Percentiles rank a stretch among this genome's conserved stretches.
phyloP scores from a whole-genome alignment of 192 early-diverging fungal genomes.

The Coemansia sp. region DNA sequence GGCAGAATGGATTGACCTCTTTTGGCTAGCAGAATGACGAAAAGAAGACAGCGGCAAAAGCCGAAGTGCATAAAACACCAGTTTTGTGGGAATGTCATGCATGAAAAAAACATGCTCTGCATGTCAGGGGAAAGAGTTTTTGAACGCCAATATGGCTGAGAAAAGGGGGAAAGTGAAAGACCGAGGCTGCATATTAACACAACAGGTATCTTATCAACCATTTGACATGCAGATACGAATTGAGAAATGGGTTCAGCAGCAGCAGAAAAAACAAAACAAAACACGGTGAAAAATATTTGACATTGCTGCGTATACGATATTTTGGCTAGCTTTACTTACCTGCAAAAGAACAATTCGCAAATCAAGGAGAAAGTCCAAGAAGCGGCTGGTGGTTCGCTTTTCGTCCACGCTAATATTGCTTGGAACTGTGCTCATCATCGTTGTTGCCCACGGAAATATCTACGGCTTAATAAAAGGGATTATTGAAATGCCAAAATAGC shows the following conservation, averaged over 20 bases:
- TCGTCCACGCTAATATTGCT: conserved; percentile 24
- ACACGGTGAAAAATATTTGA: neutral
- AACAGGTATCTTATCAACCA: neutral
- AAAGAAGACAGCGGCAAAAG: neutral
- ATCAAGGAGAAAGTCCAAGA: conserved; percentile 50
- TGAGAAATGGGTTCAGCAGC: neutral
- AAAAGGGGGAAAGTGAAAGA: neutral
- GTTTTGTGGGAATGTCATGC: neutral
- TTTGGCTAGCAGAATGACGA: neutral
- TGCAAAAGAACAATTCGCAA: conserved; percentile 52
- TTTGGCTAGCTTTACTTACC: conserved; percentile 22
- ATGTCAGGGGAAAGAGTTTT: neutral
- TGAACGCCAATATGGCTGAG: neutral
- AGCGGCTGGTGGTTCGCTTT: conserved; percentile 36
- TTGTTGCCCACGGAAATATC: conserved; percentile 54
- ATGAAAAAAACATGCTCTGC: neutral
- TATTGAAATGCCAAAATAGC: neutral
- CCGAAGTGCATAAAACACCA: neutral
- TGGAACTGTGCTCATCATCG: conserved; percentile 35
- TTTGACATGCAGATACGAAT: neutral
- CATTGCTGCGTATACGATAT: neutral
- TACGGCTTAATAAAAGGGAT: conserved; percentile 20
- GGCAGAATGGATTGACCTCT: neutral
- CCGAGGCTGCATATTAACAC: neutral
- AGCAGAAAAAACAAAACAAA: too few relatives aligned